A percentile compares a stretch with the other conserved stretches of the same genome.
These are phyloP conservation scores for Rhytidiadelphus loreus DNA, from an alignment of 225 moss, liverwort and hornwort species.

Conservation along the genomic window DNA sequence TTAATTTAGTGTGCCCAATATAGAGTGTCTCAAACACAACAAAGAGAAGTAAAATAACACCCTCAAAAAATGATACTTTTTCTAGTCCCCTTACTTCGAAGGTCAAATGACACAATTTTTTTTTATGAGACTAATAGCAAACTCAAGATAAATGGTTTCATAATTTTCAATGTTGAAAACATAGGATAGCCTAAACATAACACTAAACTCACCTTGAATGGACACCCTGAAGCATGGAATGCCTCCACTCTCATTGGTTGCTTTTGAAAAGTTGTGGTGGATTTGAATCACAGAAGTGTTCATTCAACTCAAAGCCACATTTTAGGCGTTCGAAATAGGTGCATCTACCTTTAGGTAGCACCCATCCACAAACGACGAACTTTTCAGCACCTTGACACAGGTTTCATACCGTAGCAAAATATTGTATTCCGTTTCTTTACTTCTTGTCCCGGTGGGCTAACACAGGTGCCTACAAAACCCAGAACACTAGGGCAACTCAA, in stretches of 20 bases:
- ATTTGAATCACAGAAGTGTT: not conserved
- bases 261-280: not conserved
- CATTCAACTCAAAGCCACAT: not conserved
- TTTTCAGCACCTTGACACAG: not conserved
- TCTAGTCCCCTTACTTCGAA: not conserved
- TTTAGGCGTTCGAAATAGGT: not conserved
- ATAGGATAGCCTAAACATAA: not conserved
- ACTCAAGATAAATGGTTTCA: not conserved
- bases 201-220: not conserved
- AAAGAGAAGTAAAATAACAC: not conserved
- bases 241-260: not conserved
- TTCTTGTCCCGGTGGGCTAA: constrained; percentile 19
- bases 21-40: fast-evolving
- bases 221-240: not conserved
- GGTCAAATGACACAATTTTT: too few relatives aligned
- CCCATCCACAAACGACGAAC: not conserved
- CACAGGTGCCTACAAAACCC: constrained; percentile 32
- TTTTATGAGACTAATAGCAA: not conserved
- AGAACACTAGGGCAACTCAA: constrained; percentile 35
- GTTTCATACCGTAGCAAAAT: constrained; percentile 4
- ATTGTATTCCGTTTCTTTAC: constrained; percentile 20
- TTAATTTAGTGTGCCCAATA: not conserved
- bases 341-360: not conserved
- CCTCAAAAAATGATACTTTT: not conserved
- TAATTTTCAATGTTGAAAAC: not conserved